These are phyloP conservation scores for Pseudocercospora fijiensis DNA, from an alignment of 2,329 filamentous ascomycete genomes.

Conservation along the genomic window DNA sequence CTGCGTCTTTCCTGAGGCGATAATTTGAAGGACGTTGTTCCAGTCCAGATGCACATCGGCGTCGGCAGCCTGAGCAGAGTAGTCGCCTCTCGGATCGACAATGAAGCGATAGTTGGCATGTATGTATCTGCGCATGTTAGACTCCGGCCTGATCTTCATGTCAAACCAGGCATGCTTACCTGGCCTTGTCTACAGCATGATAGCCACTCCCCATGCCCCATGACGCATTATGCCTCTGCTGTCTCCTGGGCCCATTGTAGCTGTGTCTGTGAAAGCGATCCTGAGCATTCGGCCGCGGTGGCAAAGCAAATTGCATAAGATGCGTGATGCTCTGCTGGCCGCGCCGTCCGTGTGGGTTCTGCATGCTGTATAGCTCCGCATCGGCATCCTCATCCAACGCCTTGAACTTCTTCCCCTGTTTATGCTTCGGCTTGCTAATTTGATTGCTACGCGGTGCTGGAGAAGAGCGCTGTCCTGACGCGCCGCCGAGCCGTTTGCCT, in stretches of 20 bases:
- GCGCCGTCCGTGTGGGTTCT: slow-evolving; percentile 59
- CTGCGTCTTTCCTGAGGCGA: slow-evolving; percentile 88
- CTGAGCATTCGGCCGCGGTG: slow-evolving; percentile 65
- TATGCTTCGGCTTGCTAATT: slow-evolving; percentile 75
- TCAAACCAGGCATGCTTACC: slow-evolving; percentile 50
- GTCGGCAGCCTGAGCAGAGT: slow-evolving; percentile 76
- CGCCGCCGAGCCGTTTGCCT: slow-evolving; percentile 28
- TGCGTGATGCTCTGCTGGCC: slow-evolving; percentile 97
- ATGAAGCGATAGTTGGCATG: slow-evolving; percentile 98
- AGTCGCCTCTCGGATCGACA: slow-evolving; percentile 77
- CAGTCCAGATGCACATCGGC: slow-evolving; percentile 89
- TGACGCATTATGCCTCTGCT: slow-evolving; percentile 65
- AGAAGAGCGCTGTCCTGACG: slow-evolving; percentile 26
- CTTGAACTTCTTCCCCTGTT: slow-evolving; percentile 71
- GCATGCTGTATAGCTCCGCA: slow-evolving; percentile 59
- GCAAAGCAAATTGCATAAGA: slow-evolving; percentile 84
- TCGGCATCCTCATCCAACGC: slow-evolving; percentile 77
- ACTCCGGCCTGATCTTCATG: neutral
- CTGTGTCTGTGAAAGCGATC: slow-evolving; percentile 48
- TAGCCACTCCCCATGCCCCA: slow-evolving; percentile 88
- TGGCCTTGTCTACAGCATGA: slow-evolving; percentile 85
- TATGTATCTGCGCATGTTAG: slow-evolving; percentile 61
- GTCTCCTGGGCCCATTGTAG: slow-evolving; percentile 43
- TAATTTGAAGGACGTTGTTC: slow-evolving; percentile 84
- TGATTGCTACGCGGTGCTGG: slow-evolving; percentile 70